Evolutionary conservation across 345 rosid genomes (phyloP), one percentile per base, ranked within the genome.

Genomic region (Aquilaria sinensis): DNA sequence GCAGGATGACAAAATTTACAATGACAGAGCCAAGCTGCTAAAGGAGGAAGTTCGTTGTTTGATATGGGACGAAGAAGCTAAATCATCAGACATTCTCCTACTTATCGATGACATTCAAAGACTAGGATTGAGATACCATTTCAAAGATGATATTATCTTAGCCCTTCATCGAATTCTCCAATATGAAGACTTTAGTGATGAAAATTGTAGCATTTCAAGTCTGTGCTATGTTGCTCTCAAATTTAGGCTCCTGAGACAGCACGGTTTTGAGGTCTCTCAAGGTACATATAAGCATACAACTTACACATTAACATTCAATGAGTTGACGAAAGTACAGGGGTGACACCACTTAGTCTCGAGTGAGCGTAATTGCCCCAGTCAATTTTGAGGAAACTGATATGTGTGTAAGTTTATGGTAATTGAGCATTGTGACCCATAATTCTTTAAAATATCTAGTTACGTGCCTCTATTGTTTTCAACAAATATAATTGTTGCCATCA

Each of bases 161-260:
- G 47, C 47, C 53, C 47, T 60, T n/a, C 37, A 60, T 8, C 30
- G 53, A 16, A 29, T 37, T 4, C 33, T 33, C 30, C 32, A 11
- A 45, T 23, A 14, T 30, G n/a, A 45, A 16, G 41, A 43, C 43
- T 37, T 37, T 5, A 37, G 8, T 23, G 41, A 45, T 41, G 12
- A 6, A 16, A 0, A 16, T 16, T 16, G 23, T 45, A 16, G 5
- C 58, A 3, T 12, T 31, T 13, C 11, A 16, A 41, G 62, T 12
- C 30, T 58, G 41, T 12, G 10, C 46, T 48, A 48, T 16, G 30
- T 49, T 15, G 49, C 62, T 58, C 62, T 58, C 5, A 2, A 12
- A 12, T 58, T 58, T 49, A 58, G 62, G 41, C 62, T 58, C n/a
- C 50, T 58, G 4, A 58, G 62, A 16, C 50, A 43, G 12, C 62